Evolutionary conservation across 208 protist genomes (phyloP).

Genomic region (Leishmania braziliensis): DNA sequence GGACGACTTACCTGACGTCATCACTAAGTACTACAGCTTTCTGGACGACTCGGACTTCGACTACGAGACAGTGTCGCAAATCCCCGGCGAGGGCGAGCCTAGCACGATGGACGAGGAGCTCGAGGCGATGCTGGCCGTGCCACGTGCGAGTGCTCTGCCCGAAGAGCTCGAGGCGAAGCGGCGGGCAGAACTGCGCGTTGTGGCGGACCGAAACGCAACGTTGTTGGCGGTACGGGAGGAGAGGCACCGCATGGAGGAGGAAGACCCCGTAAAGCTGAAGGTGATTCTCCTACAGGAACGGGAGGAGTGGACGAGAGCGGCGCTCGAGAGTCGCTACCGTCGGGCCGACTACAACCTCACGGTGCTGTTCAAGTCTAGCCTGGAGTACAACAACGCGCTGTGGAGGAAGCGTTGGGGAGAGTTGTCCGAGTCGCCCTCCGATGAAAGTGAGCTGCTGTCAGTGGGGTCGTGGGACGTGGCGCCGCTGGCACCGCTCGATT

Average conservation of each 20-base stretch:
- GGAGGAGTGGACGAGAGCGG: slow-evolving; percentile 3
- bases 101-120: not conserved
- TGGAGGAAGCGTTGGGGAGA: not conserved
- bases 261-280: not conserved
- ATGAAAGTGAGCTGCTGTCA: slow-evolving; percentile 2
- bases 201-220: slow-evolving; percentile 3
- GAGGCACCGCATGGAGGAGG: not conserved
- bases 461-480: slow-evolving; percentile 4
- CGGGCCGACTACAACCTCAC: slow-evolving; percentile 20
- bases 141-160: not conserved
- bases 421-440: not conserved
- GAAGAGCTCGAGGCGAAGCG: slow-evolving; percentile 3
- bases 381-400: slow-evolving; percentile 2
- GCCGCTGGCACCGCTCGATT: not conserved
- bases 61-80: slow-evolving; percentile 8
- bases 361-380: slow-evolving; percentile 14
- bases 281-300: slow-evolving; percentile 15
- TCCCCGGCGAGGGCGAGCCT: slow-evolving; percentile 7
- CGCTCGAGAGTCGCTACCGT: slow-evolving; percentile 18
- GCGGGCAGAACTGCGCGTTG: not conserved
- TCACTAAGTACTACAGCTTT: slow-evolving; percentile 14
- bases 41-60: slow-evolving; percentile 5
- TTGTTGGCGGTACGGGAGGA: not conserved
- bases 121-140: slow-evolving; percentile 5
- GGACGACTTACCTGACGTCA: slow-evolving; percentile 13